A percentile compares a stretch with the other conserved stretches of the same genome.
phyloP scores from a whole-genome alignment of 2,329 filamentous ascomycete genomes.

The Scedosporium aurantiacum region DNA sequence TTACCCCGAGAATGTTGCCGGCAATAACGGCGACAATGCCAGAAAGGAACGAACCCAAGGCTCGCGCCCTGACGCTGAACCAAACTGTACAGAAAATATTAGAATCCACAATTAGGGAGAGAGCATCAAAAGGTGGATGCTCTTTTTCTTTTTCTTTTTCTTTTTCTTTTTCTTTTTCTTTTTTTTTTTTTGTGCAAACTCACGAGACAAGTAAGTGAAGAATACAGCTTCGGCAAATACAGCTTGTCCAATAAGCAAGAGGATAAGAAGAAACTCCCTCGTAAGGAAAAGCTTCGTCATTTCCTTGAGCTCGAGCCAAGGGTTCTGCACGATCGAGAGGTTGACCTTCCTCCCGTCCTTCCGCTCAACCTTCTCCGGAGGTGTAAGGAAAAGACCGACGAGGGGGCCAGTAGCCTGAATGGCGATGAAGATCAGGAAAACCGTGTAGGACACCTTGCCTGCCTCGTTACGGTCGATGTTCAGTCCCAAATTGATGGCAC shows the following conservation, averaged over 20 bases:
- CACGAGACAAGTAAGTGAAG: constrained; percentile 52
- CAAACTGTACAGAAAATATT: constrained; percentile 31
- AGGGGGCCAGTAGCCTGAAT: constrained; percentile 56
- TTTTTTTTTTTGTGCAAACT: constrained; percentile 10
- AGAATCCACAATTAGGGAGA: background rate
- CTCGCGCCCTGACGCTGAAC: constrained; percentile 59
- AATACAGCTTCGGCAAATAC: constrained; percentile 64
- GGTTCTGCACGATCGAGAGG: constrained; percentile 43
- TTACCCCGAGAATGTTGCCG: constrained; percentile 54
- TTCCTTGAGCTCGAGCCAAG: constrained; percentile 47
- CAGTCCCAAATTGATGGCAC: constrained; percentile 58
- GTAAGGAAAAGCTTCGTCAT: constrained; percentile 49
- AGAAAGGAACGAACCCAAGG: constrained; percentile 59
- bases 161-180: background rate
- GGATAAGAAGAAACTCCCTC: constrained; percentile 49
- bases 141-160: background rate
- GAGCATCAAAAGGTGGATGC: background rate
- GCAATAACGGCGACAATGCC: constrained; percentile 54
- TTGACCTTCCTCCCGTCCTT: constrained; percentile 53
- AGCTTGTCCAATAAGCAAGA: constrained; percentile 59
- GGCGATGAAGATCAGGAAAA: constrained; percentile 60
- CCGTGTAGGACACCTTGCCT: constrained; percentile 57
- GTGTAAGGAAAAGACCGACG: constrained; percentile 51
- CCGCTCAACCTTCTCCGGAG: constrained; percentile 50
- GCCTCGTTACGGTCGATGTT: constrained; percentile 43